Evolutionary conservation across 441 rosid species (phyloP).

Genomic region (Pelargonium exstipulatum): DNA sequence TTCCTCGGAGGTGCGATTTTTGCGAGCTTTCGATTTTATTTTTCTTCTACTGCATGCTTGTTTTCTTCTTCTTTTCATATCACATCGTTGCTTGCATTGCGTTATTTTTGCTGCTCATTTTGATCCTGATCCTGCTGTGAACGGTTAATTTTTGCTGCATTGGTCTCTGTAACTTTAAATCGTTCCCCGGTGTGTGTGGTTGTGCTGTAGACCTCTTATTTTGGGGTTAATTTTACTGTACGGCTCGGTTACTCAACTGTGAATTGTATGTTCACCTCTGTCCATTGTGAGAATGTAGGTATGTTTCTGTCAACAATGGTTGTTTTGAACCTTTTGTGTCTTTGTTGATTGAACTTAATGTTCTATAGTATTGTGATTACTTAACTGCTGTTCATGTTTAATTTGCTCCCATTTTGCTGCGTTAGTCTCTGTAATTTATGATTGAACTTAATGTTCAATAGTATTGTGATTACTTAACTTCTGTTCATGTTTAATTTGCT

Average conservation of each 20-base stretch:
- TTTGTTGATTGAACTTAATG: neutral
- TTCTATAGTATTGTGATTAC: neutral
- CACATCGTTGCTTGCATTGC: neutral
- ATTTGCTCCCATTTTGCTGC: neutral
- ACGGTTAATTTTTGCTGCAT: conserved; percentile 1
- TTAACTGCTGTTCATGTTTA: no score
- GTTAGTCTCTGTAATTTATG: neutral
- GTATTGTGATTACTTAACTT: no score
- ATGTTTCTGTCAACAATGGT: neutral
- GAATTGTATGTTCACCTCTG: neutral
- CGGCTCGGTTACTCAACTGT: neutral
- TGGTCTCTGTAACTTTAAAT: neutral
- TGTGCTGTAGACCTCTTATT: neutral
- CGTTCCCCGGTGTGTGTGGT: neutral
- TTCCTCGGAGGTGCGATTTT: conserved; percentile 5
- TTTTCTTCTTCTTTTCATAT: neutral
- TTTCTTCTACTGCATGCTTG: conserved; percentile 1
- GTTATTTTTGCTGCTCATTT: conserved; percentile 5
- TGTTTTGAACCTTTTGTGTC: neutral
- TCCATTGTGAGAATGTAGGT: neutral
- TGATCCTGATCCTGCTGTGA: neutral
- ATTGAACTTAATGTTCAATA: no score
- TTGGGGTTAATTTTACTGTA: neutral
- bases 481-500: no score
- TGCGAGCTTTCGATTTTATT: neutral